These are phyloP conservation scores for Selenicereus undatus DNA, from an alignment of 148 eudicot genomes.

Conservation along the genomic window DNA sequence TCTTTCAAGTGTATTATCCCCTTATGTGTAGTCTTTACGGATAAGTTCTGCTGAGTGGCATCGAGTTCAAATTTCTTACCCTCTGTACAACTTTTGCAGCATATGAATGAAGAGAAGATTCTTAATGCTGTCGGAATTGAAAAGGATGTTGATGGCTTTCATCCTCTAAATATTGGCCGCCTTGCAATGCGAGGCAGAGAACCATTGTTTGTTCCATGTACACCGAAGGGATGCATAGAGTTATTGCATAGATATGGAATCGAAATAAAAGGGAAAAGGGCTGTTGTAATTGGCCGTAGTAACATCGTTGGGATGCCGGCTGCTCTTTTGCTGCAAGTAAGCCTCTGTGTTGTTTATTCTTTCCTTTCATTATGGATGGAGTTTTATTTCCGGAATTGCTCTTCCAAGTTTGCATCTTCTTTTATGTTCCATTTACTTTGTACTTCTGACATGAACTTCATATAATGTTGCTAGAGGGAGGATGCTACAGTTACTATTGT, in stretches of 20 bases:
- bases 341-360: conserved; percentile 5
- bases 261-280: conserved; percentile 73
- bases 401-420: neutral
- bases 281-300: conserved; percentile 93
- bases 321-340: conserved; percentile 77
- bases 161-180: conserved; percentile 78
- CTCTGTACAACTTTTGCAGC: conserved; percentile 40
- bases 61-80: neutral
- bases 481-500: conserved; percentile 87
- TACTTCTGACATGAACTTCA: neutral
- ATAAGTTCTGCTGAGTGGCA: neutral
- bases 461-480: conserved; percentile 54
- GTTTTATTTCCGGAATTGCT: neutral
- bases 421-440: neutral
- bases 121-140: conserved; percentile 77
- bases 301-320: conserved; percentile 96
- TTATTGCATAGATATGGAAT: conserved; percentile 72
- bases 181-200: conserved; percentile 91
- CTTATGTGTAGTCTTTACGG: neutral
- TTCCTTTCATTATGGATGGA: neutral
- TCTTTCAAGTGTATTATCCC: no score
- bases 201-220: conserved; percentile 86
- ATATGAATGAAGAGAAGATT: conserved; percentile 77
- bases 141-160: conserved; percentile 93
- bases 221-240: conserved; percentile 97